These are phyloP conservation scores for Tricholoma matsutake DNA, from an alignment of 768 basidiomycete species.

Conservation along the genomic window DNA sequence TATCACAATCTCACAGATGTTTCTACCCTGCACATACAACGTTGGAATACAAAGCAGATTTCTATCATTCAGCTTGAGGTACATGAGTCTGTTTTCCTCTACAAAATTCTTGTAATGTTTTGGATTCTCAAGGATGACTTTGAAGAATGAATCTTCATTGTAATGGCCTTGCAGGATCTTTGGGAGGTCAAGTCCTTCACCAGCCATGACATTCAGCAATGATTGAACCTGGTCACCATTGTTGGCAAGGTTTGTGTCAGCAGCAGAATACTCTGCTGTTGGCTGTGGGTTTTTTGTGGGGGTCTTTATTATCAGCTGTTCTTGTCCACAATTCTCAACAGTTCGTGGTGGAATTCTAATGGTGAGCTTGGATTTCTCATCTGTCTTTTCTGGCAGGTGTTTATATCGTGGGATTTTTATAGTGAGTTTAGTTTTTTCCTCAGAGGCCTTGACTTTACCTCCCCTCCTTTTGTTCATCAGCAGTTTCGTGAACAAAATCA, in stretches of 20 bases:
- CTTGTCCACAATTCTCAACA: not conserved
- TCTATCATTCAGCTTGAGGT: conserved; percentile 7
- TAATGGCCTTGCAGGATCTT: conserved; percentile 9
- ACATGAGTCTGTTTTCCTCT: conserved; percentile 11
- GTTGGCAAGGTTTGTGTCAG: not conserved
- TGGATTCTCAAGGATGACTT: conserved; percentile 6
- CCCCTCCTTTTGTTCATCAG: conserved; percentile 13
- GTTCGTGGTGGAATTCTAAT: not conserved
- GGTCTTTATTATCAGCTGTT: not conserved
- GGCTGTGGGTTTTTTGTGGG: not conserved
- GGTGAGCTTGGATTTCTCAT: not conserved
- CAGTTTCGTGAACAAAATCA: conserved; percentile 7
- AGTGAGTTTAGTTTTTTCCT: too few species aligned
- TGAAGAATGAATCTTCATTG: conserved; percentile 12
- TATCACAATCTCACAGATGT: conserved; percentile 22
- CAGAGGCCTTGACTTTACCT: too few species aligned
- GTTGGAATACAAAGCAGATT: conserved; percentile 20
- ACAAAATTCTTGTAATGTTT: conserved; percentile 17
- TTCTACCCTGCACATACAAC: conserved; percentile 9
- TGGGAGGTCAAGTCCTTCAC: conserved; percentile 7
- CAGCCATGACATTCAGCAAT: not conserved
- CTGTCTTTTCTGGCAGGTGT: too few species aligned
- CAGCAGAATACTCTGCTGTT: not conserved
- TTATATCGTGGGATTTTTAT: too few species aligned
- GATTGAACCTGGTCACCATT: not conserved